Base-by-base conservation (phyloP, 768 basidiomycete genomes). In the Mycena venus region DNA sequence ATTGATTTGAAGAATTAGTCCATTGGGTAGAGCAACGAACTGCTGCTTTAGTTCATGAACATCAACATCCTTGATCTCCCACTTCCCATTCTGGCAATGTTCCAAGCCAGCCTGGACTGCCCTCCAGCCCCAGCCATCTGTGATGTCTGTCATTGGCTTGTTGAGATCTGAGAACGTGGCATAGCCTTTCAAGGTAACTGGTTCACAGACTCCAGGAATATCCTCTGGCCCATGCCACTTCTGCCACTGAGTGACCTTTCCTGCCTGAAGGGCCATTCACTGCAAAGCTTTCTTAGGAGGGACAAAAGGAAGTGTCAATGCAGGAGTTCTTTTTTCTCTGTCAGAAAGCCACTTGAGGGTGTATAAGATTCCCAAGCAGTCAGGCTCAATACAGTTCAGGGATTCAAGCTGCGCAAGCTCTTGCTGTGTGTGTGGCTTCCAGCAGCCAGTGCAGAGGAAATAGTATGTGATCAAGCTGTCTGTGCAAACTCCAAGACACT, bases 81-180 rank as follows among this genome's bases (percentile, higher is more conserved):
- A 80, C 12, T 11, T 10, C 2, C 79, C 77, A 9, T 69, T 67
- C 21, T 42, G 64, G 2, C 67, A 72, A 1, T 78, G 60, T 38
- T 76, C 64, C 3, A 82, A 66, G 5, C 80, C 47, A 49, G 47
- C 47, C 47, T 49, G 47, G 21, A 49, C 47, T 49, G 47, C 47
- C 47, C 47, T 25, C 81, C 81, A 82, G 0, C 75, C 78, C 79
- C 78, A 81, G 2, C 80, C 81, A 68, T 82, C 79, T 53, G 71
- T 70, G 4, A 82, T 78, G 68, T 82, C 77, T 27, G 40, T 32
- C 40, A 82, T 56, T 0, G 64, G 77, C 27, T 23, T 51, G 29
- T 69, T 23, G 1, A 62, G 68, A 32, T 77, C 64, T 6, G 21
- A 21, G 42, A 74, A 75, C 17, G 75, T 68, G 14, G 68, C 49